phyloP scores from a whole-genome alignment of 768 basidiomycete species.

The Tulasnella sp. region DNA sequence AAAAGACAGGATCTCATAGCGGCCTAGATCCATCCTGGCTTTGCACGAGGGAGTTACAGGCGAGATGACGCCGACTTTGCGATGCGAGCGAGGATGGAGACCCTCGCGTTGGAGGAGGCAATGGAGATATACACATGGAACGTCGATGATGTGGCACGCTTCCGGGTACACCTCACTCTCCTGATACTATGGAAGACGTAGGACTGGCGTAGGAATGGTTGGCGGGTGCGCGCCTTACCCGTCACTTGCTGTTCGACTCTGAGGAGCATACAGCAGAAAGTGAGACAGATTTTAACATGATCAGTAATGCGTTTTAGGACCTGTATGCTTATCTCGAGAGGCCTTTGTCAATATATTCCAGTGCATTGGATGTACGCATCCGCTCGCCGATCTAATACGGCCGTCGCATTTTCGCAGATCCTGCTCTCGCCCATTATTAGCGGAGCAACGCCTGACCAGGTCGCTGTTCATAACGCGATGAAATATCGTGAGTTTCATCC shows the following conservation, averaged over 20 bases:
- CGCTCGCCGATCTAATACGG: too few species aligned
- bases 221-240: too few species aligned
- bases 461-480: conserved; percentile 3
- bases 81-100: conserved; percentile 16
- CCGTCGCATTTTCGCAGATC: too few species aligned
- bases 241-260: too few species aligned
- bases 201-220: too few species aligned
- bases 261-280: too few species aligned
- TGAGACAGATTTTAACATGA: too few species aligned
- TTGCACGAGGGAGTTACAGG: neutral
- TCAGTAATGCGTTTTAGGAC: neutral
- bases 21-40: too few species aligned
- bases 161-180: neutral
- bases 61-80: conserved; percentile 13
- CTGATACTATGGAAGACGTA: neutral
- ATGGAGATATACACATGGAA: conserved; percentile 11
- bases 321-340: conserved; percentile 4
- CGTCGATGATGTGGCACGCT: conserved; percentile 10
- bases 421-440: too few species aligned
- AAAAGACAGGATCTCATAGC: too few species aligned
- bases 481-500: neutral
- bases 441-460: neutral
- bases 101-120: conserved; percentile 11
- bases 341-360: neutral
- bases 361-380: neutral